A percentile compares a stretch with the other conserved stretches of the same genome.
Conservation (phyloP, 345 rosid species). For the Geranium rotundifolium region DNA sequence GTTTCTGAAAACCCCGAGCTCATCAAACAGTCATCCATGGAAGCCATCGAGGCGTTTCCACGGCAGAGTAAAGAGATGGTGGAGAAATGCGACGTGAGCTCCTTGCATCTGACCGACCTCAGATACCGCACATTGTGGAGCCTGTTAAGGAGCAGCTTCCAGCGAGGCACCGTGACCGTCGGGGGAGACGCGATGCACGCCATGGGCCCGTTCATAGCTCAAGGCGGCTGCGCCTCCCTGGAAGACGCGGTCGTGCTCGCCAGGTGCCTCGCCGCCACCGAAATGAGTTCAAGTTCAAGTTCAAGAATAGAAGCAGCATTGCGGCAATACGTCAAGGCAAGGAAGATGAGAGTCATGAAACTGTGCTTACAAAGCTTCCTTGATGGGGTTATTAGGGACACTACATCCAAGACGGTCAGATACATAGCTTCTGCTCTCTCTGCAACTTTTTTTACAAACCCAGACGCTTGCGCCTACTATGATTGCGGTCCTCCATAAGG, state of each 20-base stretch:
- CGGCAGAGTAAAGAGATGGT: constrained; percentile 7
- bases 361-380: constrained; percentile 37
- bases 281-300: background rate
- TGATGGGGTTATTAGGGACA: constrained; percentile 15
- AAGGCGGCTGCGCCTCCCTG: constrained; percentile 24
- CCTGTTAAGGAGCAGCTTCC: constrained; percentile 5
- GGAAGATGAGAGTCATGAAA: constrained; percentile 14
- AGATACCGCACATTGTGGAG: constrained; percentile 19
- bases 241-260: constrained; percentile 21
- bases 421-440: constrained; percentile 7
- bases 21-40: constrained; percentile 13
- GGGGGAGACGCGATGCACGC: constrained; percentile 34
- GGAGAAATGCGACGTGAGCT: constrained; percentile 1
- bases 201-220: constrained; percentile 25
- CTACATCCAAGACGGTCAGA: constrained; percentile 15
- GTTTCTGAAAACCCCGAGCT: constrained; percentile 8
- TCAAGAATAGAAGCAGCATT: constrained; percentile 4
- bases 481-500: constrained; percentile 24
- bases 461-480: constrained; percentile 20
- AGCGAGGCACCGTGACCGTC: constrained; percentile 13
- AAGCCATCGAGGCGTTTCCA: constrained; percentile 10
- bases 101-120: constrained; percentile 10
- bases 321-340: constrained; percentile 5
- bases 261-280: constrained; percentile 12
- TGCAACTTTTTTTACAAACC: constrained; percentile 21